A percentile compares a stretch with the other conserved stretches of the same genome.
phyloP scores from a whole-genome alignment of 495 filamentous ascomycete species.

The Xylaria intraflava region DNA sequence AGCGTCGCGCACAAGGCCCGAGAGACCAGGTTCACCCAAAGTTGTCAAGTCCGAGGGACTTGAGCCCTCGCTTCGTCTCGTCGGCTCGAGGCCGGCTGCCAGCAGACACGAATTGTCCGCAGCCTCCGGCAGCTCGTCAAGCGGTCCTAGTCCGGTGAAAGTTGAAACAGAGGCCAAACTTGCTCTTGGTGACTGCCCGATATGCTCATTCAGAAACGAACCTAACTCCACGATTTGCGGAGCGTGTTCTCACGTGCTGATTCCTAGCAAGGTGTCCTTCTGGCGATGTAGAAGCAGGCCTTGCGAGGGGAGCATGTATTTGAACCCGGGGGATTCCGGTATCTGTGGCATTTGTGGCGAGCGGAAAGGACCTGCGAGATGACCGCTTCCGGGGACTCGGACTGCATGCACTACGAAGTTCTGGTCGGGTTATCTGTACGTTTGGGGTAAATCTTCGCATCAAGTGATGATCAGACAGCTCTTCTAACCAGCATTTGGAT shows the following conservation, averaged over 20 bases:
- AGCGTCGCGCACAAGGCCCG: conserved; percentile 24
- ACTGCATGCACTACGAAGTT: no score
- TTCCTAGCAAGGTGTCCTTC: conserved; percentile 39
- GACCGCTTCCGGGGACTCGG: background rate
- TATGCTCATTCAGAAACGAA: conserved; percentile 59
- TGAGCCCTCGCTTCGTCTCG: conserved; percentile 8
- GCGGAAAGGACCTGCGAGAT: conserved; percentile 20
- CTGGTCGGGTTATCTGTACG: no score
- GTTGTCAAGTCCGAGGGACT: conserved; percentile 6
- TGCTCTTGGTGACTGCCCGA: conserved; percentile 36
- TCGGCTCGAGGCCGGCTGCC: conserved; percentile 2
- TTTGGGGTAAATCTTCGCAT: background rate
- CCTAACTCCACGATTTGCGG: conserved; percentile 46
- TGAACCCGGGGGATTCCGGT: conserved; percentile 59
- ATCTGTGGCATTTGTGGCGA: conserved; percentile 61
- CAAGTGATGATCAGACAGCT: background rate
- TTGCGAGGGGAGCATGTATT: conserved; percentile 49
- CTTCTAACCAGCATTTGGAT: background rate
- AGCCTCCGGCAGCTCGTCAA: background rate
- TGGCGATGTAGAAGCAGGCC: conserved; percentile 54
- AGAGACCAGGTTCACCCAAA: conserved; percentile 2
- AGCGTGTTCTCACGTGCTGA: conserved; percentile 61
- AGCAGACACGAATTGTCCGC: background rate
- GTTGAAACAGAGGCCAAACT: background rate
- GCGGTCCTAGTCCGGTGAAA: background rate